Conservation (phyloP, 2,329 filamentous ascomycete genomes). For the Calonectria crousiana region DNA sequence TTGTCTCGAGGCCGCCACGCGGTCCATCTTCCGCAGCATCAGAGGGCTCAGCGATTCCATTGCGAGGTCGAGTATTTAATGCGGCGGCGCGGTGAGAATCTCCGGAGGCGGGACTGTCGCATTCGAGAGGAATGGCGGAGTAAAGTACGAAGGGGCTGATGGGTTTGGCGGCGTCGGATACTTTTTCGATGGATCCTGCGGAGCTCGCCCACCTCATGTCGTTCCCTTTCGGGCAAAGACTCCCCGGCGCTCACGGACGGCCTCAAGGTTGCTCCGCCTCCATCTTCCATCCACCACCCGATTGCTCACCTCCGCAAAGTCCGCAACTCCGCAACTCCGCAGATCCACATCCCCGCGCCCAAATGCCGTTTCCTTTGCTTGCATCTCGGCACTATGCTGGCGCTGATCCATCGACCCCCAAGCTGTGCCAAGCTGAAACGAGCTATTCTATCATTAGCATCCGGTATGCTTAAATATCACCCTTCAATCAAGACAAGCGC, state of each 20-base stretch:
- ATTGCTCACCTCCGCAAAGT: slow-evolving; percentile 33
- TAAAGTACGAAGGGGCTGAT: not conserved
- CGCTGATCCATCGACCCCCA: slow-evolving; percentile 7
- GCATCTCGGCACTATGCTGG: slow-evolving; percentile 3
- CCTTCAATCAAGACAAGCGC: not conserved
- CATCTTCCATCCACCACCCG: slow-evolving; percentile 6
- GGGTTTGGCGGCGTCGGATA: not conserved
- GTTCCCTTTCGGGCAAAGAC: not conserved
- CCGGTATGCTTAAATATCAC: not conserved
- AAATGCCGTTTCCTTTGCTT: slow-evolving; percentile 2
- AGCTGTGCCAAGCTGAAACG: not conserved
- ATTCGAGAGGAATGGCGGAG: slow-evolving; percentile 1
- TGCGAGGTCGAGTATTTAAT: slow-evolving; percentile 19
- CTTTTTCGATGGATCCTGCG: slow-evolving; percentile 14
- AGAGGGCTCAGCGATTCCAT: slow-evolving; percentile 45
- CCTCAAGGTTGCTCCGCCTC: slow-evolving; percentile 31
- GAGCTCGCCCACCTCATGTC: not conserved
- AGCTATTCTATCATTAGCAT: not conserved
- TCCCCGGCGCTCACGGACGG: slow-evolving; percentile 23
- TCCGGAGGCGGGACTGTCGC: slow-evolving; percentile 5
- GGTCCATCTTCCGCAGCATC: slow-evolving; percentile 46
- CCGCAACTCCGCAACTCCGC: slow-evolving; percentile 48
- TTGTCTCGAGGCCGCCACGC: slow-evolving; percentile 58
- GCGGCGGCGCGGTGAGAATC: slow-evolving; percentile 12
- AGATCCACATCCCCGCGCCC: slow-evolving; percentile 17